A percentile compares a stretch with the other conserved stretches of the same genome.
phyloP scores from a whole-genome alignment of 352 stramenopile species.

The Blastocystis sp. region DNA sequence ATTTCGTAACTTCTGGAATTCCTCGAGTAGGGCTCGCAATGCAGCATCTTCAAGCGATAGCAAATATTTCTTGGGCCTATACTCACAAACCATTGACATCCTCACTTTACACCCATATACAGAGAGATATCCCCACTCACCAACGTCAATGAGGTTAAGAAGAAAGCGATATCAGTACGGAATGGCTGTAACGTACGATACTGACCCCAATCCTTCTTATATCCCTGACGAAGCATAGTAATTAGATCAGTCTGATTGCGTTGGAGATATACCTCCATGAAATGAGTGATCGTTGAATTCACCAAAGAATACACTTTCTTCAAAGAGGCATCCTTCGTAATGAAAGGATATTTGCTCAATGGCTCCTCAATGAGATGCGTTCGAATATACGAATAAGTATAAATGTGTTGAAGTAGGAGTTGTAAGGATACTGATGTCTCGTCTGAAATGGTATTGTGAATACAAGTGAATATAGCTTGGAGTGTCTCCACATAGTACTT shows the following conservation, averaged over 20 bases:
- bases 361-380: conserved; percentile 15
- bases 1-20: conserved; percentile 1
- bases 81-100: not conserved
- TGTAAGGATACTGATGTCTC: not conserved
- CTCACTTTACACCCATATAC: conserved; percentile 2
- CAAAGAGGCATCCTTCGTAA: conserved; percentile 12
- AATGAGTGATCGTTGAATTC: not conserved
- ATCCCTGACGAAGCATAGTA: not conserved
- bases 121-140: conserved; percentile 28
- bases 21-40: not conserved
- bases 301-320: not conserved
- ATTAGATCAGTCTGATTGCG: not conserved
- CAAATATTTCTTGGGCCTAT: not conserved
- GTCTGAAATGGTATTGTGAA: not conserved
- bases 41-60: not conserved
- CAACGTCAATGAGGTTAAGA: conserved; percentile 13
- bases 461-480: not conserved
- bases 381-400: not conserved
- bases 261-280: conserved; percentile 9
- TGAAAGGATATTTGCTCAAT: not conserved
- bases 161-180: conserved; percentile 8
- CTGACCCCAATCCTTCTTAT: not conserved
- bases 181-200: conserved; percentile 14
- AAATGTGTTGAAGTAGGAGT: not conserved
- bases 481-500: not conserved